Evolutionary conservation across 75 land plant species (phyloP), one percentile per base, ranked within the genome.

Genomic region (Gnetum montanum): DNA sequence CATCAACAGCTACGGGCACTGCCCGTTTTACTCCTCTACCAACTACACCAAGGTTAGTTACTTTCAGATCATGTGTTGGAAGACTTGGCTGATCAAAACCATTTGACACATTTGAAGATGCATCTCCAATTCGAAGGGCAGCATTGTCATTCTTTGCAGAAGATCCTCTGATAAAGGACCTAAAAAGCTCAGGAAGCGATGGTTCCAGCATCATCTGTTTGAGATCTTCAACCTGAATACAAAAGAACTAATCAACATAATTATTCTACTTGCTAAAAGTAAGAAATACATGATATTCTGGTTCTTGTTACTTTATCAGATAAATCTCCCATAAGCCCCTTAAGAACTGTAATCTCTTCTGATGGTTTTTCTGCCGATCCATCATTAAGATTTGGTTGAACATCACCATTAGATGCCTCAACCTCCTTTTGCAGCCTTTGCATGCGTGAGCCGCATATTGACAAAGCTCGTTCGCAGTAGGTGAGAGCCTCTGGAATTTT

Each of bases 1-100:
- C 65, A 48, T 48, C 30, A 26, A 64, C 57, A 4, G 84, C 63
- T 22, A 57, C 66, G 13, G 79, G 70, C 13, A 59, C 36, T 11
- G 94, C 85, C 22, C 98, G 85, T 61, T 94, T 94, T 1, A 83
- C 73, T 10, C 98, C 98, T 70, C 98, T 76, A 43, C 98, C 98
- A 8, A 94, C 96, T n/a, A 94, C 83, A 28, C 98, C 98, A 31
- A 94, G 85, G 67, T 89, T 65, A 19, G 84, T 89, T 4, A 94
- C 90, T 36, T 40, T 35, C 0, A 71, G 70, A 57, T 55, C 74
- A 43, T 71, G 73, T 69, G 67, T 62, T 0, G 80, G 67, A 4
- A 63, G 64, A 8, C 68, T 51, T 33, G 78, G 72, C 20, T 80
- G 75, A 60, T 73, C 83, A 41, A 72, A 71, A 58, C 52, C 64